phyloP scores from a whole-genome alignment of 1,284 basidiomycete species.

The Ceratobasidium theobromae region DNA sequence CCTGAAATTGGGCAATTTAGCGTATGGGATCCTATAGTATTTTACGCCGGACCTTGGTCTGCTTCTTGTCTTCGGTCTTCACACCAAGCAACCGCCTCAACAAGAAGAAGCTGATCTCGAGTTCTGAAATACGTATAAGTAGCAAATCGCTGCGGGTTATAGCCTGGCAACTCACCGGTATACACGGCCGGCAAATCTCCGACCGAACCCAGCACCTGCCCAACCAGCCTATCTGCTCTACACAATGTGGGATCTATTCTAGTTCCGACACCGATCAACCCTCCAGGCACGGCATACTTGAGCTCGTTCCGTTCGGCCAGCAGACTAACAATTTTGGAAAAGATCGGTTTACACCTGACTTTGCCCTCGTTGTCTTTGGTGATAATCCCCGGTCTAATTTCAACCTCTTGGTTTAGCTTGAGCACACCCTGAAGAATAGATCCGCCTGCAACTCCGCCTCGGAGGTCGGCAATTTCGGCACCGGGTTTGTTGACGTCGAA shows the following conservation, averaged over 20 bases:
- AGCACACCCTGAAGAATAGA: constrained; percentile 94
- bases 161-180: constrained; percentile 59
- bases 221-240: constrained; percentile 93
- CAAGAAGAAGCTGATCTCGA: constrained; percentile 91
- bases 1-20: constrained; percentile 43
- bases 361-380: constrained; percentile 92
- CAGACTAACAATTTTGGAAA: constrained; percentile 86
- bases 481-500: constrained; percentile 99
- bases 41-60: constrained; percentile 65
- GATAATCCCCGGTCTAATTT: constrained; percentile 96
- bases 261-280: constrained; percentile 97
- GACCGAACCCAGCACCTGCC: constrained; percentile 92
- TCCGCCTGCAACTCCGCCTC: constrained; percentile 97
- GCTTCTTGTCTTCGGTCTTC: constrained; percentile 97
- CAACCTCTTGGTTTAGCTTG: constrained; percentile 89
- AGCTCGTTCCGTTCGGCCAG: constrained; percentile 95
- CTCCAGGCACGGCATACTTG: constrained; percentile 95
- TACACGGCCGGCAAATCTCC: constrained; percentile 94
- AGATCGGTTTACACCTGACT: constrained; percentile 92
- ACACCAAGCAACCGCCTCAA: constrained; percentile 95
- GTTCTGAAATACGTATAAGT: constrained; percentile 51
- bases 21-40: not conserved
- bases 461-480: constrained; percentile 93
- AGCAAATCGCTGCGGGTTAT: not conserved
- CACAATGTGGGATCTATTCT: constrained; percentile 96